Conservation (phyloP, 192 early-diverging fungal species). For the Obelidium mucronatum region DNA sequence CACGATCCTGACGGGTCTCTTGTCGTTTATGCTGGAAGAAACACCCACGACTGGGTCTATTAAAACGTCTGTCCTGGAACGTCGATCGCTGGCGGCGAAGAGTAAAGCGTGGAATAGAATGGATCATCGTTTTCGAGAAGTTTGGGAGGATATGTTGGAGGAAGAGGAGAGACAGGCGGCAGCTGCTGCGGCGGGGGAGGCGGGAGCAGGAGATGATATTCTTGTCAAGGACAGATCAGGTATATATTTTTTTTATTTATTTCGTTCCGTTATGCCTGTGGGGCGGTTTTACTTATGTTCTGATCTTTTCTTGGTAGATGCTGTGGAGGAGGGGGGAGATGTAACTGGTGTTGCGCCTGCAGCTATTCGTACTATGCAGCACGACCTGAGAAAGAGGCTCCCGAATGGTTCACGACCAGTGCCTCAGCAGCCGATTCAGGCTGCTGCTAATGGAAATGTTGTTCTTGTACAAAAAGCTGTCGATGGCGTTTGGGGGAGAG, state of each 20-base stretch:
- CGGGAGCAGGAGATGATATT: too few relatives aligned
- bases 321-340: background rate
- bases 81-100: slow-evolving; percentile 75
- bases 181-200: background rate
- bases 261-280: background rate
- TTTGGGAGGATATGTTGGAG: slow-evolving; percentile 10
- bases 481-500: slow-evolving; percentile 26
- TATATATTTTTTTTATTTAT: background rate
- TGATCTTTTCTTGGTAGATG: slow-evolving; percentile 24
- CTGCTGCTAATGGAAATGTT: background rate
- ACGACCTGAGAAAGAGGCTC: background rate
- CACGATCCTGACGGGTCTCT: slow-evolving; percentile 93
- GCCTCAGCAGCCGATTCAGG: slow-evolving; percentile 12
- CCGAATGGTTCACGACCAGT: background rate
- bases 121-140: slow-evolving; percentile 68
- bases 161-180: background rate
- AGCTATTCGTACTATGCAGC: too few relatives aligned
- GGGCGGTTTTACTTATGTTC: slow-evolving; percentile 41
- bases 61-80: slow-evolving; percentile 78
- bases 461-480: slow-evolving; percentile 19
- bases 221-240: too few relatives aligned
- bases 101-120: slow-evolving; percentile 82
- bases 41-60: slow-evolving; percentile 91
- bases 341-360: background rate
- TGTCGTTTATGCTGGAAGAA: slow-evolving; percentile 97